Percentiles rank a stretch among this genome's conserved stretches.
Evolutionary conservation across 2,329 filamentous ascomycete genomes (phyloP).

Genomic region (Neophaeococcomyces aloes): DNA sequence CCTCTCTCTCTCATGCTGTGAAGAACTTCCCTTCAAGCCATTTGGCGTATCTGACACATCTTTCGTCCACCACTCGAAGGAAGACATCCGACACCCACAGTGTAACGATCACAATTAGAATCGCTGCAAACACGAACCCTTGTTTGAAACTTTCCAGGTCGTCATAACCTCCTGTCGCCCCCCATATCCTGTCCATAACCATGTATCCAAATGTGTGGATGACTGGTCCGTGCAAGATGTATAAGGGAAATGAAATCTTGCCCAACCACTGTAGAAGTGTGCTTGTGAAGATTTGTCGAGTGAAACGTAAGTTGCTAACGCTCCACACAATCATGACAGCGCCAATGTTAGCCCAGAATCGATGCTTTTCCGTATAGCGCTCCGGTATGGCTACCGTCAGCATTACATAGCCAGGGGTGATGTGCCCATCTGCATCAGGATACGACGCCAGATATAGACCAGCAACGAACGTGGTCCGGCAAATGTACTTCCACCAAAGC

Average conservation of each 20-base stretch:
- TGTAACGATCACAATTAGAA: slow-evolving; percentile 31
- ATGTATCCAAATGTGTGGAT: slow-evolving; percentile 34
- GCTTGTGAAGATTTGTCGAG: slow-evolving; percentile 34
- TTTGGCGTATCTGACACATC: slow-evolving; percentile 40
- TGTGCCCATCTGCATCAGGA: slow-evolving; percentile 28
- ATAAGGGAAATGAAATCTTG: slow-evolving; percentile 38
- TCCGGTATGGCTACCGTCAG: slow-evolving; percentile 30
- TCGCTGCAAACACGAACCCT: slow-evolving; percentile 32
- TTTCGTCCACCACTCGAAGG: slow-evolving; percentile 46
- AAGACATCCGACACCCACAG: slow-evolving; percentile 51
- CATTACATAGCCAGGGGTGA: slow-evolving; percentile 34
- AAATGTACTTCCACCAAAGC: slow-evolving; percentile 19
- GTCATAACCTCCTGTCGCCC: slow-evolving; percentile 25
- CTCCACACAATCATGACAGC: slow-evolving; percentile 33
- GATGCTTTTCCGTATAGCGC: slow-evolving; percentile 33
- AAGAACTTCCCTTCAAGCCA: slow-evolving; percentile 35
- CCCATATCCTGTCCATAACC: slow-evolving; percentile 33
- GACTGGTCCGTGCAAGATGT: slow-evolving; percentile 37
- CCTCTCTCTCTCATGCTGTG: slow-evolving; percentile 4
- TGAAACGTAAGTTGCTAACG: slow-evolving; percentile 31
- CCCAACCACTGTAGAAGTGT: slow-evolving; percentile 36
- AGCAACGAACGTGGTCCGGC: slow-evolving; percentile 29
- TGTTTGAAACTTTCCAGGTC: slow-evolving; percentile 22
- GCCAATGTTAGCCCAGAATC: slow-evolving; percentile 36
- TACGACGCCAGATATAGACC: slow-evolving; percentile 35